Conservation (phyloP, 2,329 filamentous ascomycete genomes). For the Biscogniauxia mediterranea region DNA sequence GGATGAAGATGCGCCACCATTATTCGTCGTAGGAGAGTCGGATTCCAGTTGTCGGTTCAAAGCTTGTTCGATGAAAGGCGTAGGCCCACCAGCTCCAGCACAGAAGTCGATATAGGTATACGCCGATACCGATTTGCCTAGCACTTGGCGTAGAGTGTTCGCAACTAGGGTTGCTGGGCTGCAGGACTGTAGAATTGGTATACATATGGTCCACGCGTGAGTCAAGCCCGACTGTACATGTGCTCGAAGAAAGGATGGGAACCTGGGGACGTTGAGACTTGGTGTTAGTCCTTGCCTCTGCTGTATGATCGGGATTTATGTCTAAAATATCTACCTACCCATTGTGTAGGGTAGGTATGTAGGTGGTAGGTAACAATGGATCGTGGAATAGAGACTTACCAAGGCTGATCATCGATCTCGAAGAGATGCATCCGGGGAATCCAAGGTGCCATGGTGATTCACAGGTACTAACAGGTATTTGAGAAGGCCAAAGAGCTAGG, state of each 20-base stretch:
- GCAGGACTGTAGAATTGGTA: constrained; percentile 55
- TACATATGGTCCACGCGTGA: constrained; percentile 58
- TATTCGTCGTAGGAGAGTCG: constrained; percentile 2
- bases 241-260: constrained; percentile 62
- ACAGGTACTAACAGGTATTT: neutral
- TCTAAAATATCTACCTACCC: neutral
- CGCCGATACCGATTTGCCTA: constrained; percentile 45
- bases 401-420: constrained; percentile 66
- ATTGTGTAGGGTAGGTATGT: neutral
- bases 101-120: constrained; percentile 75
- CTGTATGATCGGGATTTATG: neutral
- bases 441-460: constrained; percentile 35
- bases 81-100: constrained; percentile 71
- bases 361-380: neutral
- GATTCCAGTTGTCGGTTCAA: constrained; percentile 48
- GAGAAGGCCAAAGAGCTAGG: neutral
- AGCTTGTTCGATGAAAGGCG: constrained; percentile 59
- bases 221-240: constrained; percentile 65
- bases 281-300: neutral
- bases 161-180: constrained; percentile 63
- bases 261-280: constrained; percentile 47
- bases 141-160: constrained; percentile 49
- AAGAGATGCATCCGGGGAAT: constrained; percentile 62
- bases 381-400: constrained; percentile 41
- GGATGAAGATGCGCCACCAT: neutral